Percentiles rank a stretch among this genome's conserved stretches.
phyloP scores from a whole-genome alignment of 2,329 filamentous ascomycete species.

The Trematosphaeria pertusa region DNA sequence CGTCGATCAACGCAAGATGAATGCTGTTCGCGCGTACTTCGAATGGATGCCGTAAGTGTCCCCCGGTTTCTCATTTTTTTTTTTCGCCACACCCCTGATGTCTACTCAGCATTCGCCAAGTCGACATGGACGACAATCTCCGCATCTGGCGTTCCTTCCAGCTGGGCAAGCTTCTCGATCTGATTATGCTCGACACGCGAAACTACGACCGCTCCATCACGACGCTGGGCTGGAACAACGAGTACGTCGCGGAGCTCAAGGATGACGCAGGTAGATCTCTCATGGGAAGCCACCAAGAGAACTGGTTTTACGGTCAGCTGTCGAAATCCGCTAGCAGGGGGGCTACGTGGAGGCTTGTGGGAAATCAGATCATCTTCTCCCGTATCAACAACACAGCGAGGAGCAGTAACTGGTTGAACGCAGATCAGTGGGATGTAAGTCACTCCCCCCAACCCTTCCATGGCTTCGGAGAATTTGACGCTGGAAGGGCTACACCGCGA shows the following conservation, averaged over 20 bases:
- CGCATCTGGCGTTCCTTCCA: slow-evolving; percentile 51
- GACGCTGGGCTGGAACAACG: slow-evolving; percentile 58
- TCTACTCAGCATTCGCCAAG: slow-evolving; percentile 35
- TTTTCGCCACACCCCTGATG: too few species aligned
- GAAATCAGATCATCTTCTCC: slow-evolving; percentile 65
- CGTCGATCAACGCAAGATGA: slow-evolving; percentile 76
- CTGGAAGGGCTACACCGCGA: slow-evolving; percentile 66
- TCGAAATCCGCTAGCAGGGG: slow-evolving; percentile 64
- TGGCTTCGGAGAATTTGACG: too few species aligned
- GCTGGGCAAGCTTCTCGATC: slow-evolving; percentile 49
- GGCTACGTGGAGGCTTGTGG: slow-evolving; percentile 72
- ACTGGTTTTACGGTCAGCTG: slow-evolving; percentile 63
- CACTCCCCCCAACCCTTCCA: too few species aligned
- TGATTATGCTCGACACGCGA: slow-evolving; percentile 52
- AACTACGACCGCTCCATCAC: slow-evolving; percentile 50
- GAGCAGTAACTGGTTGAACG: slow-evolving; percentile 46
- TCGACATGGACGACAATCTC: slow-evolving; percentile 50
- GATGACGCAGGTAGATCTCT: slow-evolving; percentile 70
- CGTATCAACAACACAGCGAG: slow-evolving; percentile 35
- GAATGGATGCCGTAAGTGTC: slow-evolving; percentile 48
- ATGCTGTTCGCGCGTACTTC: slow-evolving; percentile 73
- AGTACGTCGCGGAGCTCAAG: slow-evolving; percentile 65
- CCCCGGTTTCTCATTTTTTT: slow-evolving; percentile 1
- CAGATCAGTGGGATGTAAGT: slow-evolving; percentile 64
- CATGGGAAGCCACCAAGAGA: slow-evolving; percentile 75